Evolutionary conservation across 2,329 filamentous ascomycete genomes (phyloP).

Genomic region (Aspergillus sp.): DNA sequence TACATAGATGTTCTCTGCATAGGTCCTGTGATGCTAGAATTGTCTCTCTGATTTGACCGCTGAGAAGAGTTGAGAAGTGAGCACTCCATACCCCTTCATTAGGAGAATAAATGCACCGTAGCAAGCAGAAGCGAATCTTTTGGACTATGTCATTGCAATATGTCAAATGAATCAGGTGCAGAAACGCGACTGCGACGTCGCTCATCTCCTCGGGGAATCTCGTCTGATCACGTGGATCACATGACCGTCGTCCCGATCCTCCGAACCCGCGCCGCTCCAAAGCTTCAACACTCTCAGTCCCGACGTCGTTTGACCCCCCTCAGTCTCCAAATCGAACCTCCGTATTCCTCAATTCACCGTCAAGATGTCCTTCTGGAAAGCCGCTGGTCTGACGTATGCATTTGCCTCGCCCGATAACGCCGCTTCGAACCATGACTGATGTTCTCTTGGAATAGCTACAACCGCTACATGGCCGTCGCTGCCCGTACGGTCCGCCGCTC

Average conservation of each 20-base stretch:
- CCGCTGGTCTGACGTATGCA: constrained; percentile 86
- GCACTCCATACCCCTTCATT: too few species aligned
- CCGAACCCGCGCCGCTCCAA: constrained; percentile 30
- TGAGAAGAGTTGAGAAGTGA: too few species aligned
- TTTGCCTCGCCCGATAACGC: constrained; percentile 4
- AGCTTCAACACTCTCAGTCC: constrained; percentile 17
- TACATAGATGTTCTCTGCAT: too few species aligned
- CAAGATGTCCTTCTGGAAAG: constrained; percentile 98
- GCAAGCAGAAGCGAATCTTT: too few species aligned
- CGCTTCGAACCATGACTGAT: constrained; percentile 18
- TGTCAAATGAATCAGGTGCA: too few species aligned
- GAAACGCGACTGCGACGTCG: too few species aligned
- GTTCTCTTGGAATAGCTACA: constrained; percentile 64
- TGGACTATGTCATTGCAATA: too few species aligned
- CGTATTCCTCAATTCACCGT: constrained; percentile 22
- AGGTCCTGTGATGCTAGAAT: too few species aligned
- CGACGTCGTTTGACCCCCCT: constrained; percentile 18
- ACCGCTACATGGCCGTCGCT: constrained; percentile 96
- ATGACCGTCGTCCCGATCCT: constrained; percentile 27
- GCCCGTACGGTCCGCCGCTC: constrained; percentile 92
- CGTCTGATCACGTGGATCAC: constrained; percentile 18
- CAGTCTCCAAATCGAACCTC: constrained; percentile 22
- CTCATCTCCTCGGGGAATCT: too few species aligned
- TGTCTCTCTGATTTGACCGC: too few species aligned
- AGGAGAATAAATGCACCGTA: too few species aligned